Base-by-base conservation (phyloP, 2,329 filamentous ascomycete species). In the Diaporthe longicolla region DNA sequence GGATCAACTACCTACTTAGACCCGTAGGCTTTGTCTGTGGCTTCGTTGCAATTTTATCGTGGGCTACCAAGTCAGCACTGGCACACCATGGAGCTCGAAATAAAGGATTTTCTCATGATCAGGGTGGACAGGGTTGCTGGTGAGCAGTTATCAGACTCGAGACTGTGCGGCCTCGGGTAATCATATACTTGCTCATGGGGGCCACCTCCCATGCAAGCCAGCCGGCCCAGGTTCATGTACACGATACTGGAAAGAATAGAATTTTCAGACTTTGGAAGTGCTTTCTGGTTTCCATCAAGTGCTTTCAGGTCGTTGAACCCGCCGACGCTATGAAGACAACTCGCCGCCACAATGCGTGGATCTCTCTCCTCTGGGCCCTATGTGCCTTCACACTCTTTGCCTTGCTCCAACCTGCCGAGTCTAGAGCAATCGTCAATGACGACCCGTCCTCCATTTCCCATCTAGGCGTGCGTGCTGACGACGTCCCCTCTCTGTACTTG, bases 331-430 rank as follows among this genome's bases (percentile, higher is more conserved):
- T 52, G 48, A 52, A 52, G 48, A 52, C 48, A 52, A 52, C 48
- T 52, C n/a, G 48, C 48, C n/a, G n/a, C 10, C 48, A n/a, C 48
- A 52, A 26, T 15, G 6, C n/a, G 48, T 26, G 24, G n/a, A 52
- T 52, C 48, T 52, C 48, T 52, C 48, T 52, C 21, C 48, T 52
- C 8, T 52, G 48, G 48, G 48, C 48, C n/a, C 9, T 52, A 4
- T 52, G 48, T 52, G n/a, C 48, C 48, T 11, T 52, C 48, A 52
- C 48, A 10, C 48, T 52, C 48, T 52, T 52, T 52, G n/a, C 48
- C 48, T 52, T 52, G 8, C 48, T 52, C 21, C 48, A 52, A 5
- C 21, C 9, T 52, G 48, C n/a, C n/a, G 48, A 52, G 48, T 52
- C 48, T 4, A 52, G 48, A 52, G 48, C 48, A n/a, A 10, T 52